Base-by-base conservation (phyloP, 1,284 basidiomycete genomes). In the Cryptococcus wingfieldii region DNA sequence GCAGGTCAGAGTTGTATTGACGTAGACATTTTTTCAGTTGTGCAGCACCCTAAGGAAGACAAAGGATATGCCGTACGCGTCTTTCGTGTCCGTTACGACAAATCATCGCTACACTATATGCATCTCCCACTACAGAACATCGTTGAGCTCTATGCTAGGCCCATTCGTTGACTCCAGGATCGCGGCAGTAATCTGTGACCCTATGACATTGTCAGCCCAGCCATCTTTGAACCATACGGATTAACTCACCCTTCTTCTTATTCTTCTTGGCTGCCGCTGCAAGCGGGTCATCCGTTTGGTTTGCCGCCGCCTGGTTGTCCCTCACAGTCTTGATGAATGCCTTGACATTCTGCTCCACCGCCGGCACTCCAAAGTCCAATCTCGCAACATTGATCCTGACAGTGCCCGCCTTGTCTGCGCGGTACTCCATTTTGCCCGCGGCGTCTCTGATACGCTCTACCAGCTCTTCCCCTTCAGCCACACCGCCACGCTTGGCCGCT, bases 401-500 rank as follows among this genome's bases (percentile, higher is more conserved):
- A 27, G 87, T 86, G 14, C 94, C 94, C 34, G 82, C 78, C 71
- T 88, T 87, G 78, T 98, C 92, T 12, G 90, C 89, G 74, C 86
- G 89, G 93, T 94, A 98, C 72, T 97, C 92, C 55, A 87, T 85
- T 12, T 86, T 87, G 12, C 89, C 90, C 53, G 86, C 84, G 28
- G 95, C 83, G 58, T 86, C 84, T 64, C 84, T 81, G 57, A 98
- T 86, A 57, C 88, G 91, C 14, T 85, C 84, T 14, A 80, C 85
- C 55, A 96, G 81, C 47, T 72, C 69, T 37, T 62, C 61, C 58
- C 95, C 89, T 53, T 91, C 87, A 0, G 89, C 90, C 8, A 98
- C 95, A 0, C 94, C 96, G 3, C 95, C 95, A 62, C 95, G 83
- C 76, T 94, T 87, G 60, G 88, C 88, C 8, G 89, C 90, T 14